These are phyloP conservation scores for Penicillium sp. DNA, from an alignment of 2,329 filamentous ascomycete species.

Conservation along the genomic window DNA sequence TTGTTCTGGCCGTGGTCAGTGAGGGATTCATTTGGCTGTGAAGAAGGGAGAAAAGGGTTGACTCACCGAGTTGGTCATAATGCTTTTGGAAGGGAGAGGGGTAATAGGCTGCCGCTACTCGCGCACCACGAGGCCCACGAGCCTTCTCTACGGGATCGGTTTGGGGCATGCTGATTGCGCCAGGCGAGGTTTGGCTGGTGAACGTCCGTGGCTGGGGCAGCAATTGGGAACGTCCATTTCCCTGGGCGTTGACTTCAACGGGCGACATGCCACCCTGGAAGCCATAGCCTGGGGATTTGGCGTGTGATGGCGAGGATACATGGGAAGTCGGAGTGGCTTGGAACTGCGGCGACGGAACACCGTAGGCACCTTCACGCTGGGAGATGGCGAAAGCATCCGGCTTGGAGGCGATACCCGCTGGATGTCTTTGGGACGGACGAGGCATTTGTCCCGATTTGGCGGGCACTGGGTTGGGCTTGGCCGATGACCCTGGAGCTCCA, in stretches of 20 bases:
- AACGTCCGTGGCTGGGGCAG: conserved; percentile 46
- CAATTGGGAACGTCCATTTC: conserved; percentile 57
- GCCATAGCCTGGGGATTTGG: conserved; percentile 66
- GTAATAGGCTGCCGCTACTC: conserved; percentile 68
- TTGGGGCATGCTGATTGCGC: conserved; percentile 44
- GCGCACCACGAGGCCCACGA: conserved; percentile 40
- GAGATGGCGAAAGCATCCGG: conserved; percentile 56
- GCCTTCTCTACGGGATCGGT: conserved; percentile 45
- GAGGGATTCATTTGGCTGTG: background rate
- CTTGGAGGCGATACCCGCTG: conserved; percentile 77
- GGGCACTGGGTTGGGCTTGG: conserved; percentile 71
- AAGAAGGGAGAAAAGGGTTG: conserved; percentile 55
- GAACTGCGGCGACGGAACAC: conserved; percentile 69
- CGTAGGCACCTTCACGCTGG: conserved; percentile 52
- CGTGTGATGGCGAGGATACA: conserved; percentile 68
- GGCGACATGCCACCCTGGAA: conserved; percentile 67
- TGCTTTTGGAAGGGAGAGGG: conserved; percentile 90
- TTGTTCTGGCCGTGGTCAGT: conserved; percentile 71
- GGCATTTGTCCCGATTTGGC: conserved; percentile 77
- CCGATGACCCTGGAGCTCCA: conserved; percentile 74
- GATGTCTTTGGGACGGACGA: conserved; percentile 74
- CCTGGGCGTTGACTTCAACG: conserved; percentile 63
- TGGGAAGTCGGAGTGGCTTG: conserved; percentile 86
- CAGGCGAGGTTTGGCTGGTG: conserved; percentile 41
- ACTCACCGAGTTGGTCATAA: conserved; percentile 93